A percentile compares a stretch with the other conserved stretches of the same genome.
These are phyloP conservation scores for Gyromitra esculenta DNA, from an alignment of 2,329 filamentous ascomycete genomes.

Conservation along the genomic window DNA sequence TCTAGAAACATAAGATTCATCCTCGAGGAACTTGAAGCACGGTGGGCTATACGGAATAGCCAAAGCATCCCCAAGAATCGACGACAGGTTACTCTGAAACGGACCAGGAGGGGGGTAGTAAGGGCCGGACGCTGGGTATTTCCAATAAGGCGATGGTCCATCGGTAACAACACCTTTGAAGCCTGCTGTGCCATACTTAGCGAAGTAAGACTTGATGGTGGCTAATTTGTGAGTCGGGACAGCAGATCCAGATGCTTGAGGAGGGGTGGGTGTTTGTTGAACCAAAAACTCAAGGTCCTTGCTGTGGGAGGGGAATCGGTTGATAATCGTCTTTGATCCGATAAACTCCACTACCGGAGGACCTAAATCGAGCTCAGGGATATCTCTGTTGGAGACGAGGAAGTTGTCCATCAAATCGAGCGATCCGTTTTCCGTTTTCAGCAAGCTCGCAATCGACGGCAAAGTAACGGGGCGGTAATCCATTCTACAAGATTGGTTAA, in stretches of 20 bases:
- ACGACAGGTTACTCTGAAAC: background rate
- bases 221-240: background rate
- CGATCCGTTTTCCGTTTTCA: background rate
- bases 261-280: background rate
- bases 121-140: background rate
- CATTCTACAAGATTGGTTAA: background rate
- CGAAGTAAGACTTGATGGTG: background rate
- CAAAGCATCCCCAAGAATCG: background rate
- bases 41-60: background rate
- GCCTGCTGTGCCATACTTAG: background rate
- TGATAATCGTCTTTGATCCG: background rate
- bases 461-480: background rate
- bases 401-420: background rate
- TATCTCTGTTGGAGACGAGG: background rate
- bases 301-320: conserved; percentile 29
- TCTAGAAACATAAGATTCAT: background rate
- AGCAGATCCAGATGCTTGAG: background rate
- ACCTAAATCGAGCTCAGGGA: conserved; percentile 26
- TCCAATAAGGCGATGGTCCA: conserved; percentile 13
- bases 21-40: too few species aligned
- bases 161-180: conserved; percentile 8
- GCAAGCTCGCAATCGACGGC: conserved; percentile 7
- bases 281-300: conserved; percentile 15
- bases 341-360: conserved; percentile 6
- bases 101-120: conserved; percentile 17